Percentiles rank a stretch among this genome's conserved stretches.
Evolutionary conservation across 257 asterid species (phyloP).

Genomic region (Primulina eburnea): DNA sequence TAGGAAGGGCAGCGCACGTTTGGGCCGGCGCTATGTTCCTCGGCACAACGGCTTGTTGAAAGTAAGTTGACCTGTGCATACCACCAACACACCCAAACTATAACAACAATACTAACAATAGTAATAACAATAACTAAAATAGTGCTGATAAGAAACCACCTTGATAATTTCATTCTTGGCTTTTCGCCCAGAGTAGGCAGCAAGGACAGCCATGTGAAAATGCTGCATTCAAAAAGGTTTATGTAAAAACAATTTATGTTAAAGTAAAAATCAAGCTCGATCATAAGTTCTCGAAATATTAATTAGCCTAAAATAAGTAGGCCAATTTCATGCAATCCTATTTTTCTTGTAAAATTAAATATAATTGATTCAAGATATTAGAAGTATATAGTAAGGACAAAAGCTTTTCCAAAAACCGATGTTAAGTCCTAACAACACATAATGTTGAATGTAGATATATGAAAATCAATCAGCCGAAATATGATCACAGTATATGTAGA

Average conservation of each 20-base stretch:
- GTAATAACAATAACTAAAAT: not conserved
- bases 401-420: not conserved
- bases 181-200: constrained; percentile 48
- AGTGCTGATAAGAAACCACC: constrained; percentile 31
- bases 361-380: not conserved
- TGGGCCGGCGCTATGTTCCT: constrained; percentile 27
- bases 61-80: constrained; percentile 62
- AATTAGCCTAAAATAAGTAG: no score
- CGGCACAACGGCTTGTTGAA: constrained; percentile 39
- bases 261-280: not conserved
- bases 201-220: constrained; percentile 73
- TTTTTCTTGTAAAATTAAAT: no score
- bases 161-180: constrained; percentile 54
- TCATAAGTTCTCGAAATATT: not conserved
- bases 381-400: not conserved
- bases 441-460: not conserved
- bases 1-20: constrained; percentile 22
- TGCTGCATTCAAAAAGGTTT: constrained; percentile 38
- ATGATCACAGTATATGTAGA: not conserved
- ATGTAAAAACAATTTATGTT: constrained; percentile 2
- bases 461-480: not conserved
- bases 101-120: not conserved
- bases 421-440: not conserved
- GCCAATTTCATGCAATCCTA: not conserved
- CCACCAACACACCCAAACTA: not conserved